A percentile compares a stretch with the other conserved stretches of the same genome.
phyloP scores from a whole-genome alignment of 2,329 filamentous ascomycete species.

The Aspergillus aculeatinus region DNA sequence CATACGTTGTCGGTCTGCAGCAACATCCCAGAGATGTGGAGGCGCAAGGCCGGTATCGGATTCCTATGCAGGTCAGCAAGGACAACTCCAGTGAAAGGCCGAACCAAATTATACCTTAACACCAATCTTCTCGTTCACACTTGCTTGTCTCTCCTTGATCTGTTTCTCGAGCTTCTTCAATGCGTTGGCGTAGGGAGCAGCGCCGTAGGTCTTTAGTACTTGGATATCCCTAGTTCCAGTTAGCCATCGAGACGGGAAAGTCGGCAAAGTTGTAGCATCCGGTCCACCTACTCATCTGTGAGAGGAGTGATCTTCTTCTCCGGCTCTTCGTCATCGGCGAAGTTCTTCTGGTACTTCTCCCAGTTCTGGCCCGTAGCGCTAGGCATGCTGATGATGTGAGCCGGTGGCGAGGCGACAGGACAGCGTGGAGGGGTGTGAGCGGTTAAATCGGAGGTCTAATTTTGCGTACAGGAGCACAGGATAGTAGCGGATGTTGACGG shows the following conservation, averaged over 20 bases:
- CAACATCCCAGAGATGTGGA: slow-evolving; percentile 98
- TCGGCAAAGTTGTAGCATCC: background rate
- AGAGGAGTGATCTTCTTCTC: slow-evolving; percentile 99
- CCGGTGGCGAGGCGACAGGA: slow-evolving; percentile 27
- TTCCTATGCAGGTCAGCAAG: slow-evolving; percentile 60
- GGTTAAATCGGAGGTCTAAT: slow-evolving; percentile 6
- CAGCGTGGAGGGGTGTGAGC: slow-evolving; percentile 8
- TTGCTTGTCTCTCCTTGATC: slow-evolving; percentile 98
- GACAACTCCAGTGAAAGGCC: background rate
- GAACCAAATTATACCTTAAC: slow-evolving; percentile 39
- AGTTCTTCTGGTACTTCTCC: slow-evolving; percentile 99
- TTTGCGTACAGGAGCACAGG: slow-evolving; percentile 1
- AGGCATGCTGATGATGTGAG: slow-evolving; percentile 70
- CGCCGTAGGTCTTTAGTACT: slow-evolving; percentile 98
- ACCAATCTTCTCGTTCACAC: slow-evolving; percentile 97
- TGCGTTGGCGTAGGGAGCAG: slow-evolving; percentile 87
- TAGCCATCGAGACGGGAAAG: slow-evolving; percentile 31
- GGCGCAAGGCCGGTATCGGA: slow-evolving; percentile 97
- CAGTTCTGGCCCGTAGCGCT: slow-evolving; percentile 90
- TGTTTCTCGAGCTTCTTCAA: slow-evolving; percentile 98
- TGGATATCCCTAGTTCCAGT: slow-evolving; percentile 78
- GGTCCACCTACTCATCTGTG: slow-evolving; percentile 78
- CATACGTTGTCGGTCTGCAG: slow-evolving; percentile 97
- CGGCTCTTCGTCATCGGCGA: slow-evolving; percentile 91
- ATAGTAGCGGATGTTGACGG: background rate